Evolutionary conservation across 805 yeast species (phyloP).

Genomic region (Candida tibetensis): DNA sequence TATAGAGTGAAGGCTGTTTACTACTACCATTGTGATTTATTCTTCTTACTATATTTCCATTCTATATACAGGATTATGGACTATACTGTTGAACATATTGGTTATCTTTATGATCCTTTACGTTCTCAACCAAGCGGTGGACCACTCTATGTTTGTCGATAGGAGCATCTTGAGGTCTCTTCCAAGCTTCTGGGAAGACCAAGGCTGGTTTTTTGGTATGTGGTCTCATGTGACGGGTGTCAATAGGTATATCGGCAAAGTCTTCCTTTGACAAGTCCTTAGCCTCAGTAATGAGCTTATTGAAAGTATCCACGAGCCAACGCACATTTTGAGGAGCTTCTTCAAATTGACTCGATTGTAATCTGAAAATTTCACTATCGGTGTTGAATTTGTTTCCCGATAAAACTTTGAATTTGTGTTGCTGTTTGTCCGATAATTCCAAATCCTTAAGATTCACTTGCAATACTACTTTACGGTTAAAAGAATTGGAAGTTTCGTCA

Average conservation of each 20-base stretch:
- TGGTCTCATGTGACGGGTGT: conserved; percentile 62
- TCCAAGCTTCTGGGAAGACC: conserved; percentile 79
- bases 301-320: conserved; percentile 61
- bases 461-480: conserved; percentile 64
- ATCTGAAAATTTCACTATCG: conserved; percentile 54
- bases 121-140: conserved; percentile 30
- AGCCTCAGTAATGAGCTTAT: conserved; percentile 60
- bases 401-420: conserved; percentile 74
- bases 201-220: conserved; percentile 36
- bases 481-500: conserved; percentile 67
- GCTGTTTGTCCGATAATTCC: conserved; percentile 47
- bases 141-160: conserved; percentile 38
- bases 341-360: conserved; percentile 62
- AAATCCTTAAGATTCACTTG: conserved; percentile 53
- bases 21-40: no score
- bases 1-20: no score
- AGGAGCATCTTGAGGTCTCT: conserved; percentile 63
- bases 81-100: conserved; percentile 24
- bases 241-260: conserved; percentile 80
- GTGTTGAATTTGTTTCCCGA: conserved; percentile 77
- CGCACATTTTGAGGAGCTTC: conserved; percentile 87
- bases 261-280: conserved; percentile 56
- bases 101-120: conserved; percentile 31
- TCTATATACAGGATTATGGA: conserved; percentile 18
- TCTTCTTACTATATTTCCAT: neutral